phyloP scores from a whole-genome alignment of 345 rosid species.

The Eucalyptus brandiana region DNA sequence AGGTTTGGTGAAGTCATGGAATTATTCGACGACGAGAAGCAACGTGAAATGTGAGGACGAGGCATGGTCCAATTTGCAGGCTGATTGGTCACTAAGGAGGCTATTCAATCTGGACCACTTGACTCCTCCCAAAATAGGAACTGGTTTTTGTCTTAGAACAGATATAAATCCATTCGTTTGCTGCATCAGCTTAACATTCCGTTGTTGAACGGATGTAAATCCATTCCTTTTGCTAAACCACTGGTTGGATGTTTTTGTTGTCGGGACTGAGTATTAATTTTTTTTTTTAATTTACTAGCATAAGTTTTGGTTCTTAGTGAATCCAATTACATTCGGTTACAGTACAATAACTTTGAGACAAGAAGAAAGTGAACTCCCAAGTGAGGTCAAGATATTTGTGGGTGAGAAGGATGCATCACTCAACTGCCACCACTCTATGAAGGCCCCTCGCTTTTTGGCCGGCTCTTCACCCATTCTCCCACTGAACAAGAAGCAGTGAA shows the following conservation, averaged over 20 bases:
- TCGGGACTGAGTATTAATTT: not conserved
- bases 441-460: not conserved
- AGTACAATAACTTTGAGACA: no score
- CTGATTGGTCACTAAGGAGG: not conserved
- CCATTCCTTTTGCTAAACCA: not conserved
- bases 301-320: not conserved
- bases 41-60: not conserved
- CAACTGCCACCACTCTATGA: not conserved
- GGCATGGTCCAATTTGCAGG: not conserved
- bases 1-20: not conserved
- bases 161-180: not conserved
- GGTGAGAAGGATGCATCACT: no score
- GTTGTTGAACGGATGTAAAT: not conserved
- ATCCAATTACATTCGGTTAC: no score
- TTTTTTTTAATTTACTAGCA: not conserved
- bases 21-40: not conserved
- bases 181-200: not conserved
- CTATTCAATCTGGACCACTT: not conserved
- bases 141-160: not conserved
- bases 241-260: not conserved
- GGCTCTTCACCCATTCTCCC: not conserved
- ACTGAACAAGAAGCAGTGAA: not conserved
- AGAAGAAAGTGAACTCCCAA: not conserved
- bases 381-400: not conserved
- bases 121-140: not conserved